These are phyloP conservation scores for Psilocybe mexicana DNA, from an alignment of 1,284 basidiomycete genomes.

Conservation along the genomic window DNA sequence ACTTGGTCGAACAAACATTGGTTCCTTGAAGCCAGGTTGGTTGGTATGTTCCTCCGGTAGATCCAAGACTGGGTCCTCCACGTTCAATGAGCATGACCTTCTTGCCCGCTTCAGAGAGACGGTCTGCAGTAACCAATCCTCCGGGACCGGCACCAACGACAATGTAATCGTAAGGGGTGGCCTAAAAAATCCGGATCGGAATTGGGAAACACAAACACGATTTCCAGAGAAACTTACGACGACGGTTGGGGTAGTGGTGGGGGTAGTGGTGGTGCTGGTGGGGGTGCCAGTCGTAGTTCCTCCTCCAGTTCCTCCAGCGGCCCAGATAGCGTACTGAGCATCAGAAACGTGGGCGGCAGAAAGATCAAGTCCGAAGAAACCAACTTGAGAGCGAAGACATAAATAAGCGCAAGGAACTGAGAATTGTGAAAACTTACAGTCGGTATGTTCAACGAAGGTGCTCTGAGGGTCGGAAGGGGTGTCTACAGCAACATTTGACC, in stretches of 20 bases:
- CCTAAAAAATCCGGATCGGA: constrained; percentile 25
- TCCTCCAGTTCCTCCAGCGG: constrained; percentile 44
- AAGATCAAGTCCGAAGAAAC: constrained; percentile 58
- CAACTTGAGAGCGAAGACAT: constrained; percentile 37
- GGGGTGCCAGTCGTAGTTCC: constrained; percentile 29
- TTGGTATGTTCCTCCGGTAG: constrained; percentile 60
- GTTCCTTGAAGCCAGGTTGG: constrained; percentile 53
- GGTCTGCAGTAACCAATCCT: constrained; percentile 48
- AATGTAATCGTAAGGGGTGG: constrained; percentile 62
- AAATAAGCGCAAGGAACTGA: constrained; percentile 5
- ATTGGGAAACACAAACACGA: not conserved
- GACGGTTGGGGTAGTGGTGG: constrained; percentile 35
- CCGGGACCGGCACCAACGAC: constrained; percentile 60
- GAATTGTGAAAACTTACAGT: constrained; percentile 28
- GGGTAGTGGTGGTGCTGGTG: constrained; percentile 35
- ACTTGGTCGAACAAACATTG: constrained; percentile 36
- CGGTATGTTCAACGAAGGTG: constrained; percentile 38
- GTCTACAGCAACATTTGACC: constrained; percentile 38
- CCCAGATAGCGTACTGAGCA: constrained; percentile 50
- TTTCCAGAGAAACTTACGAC: constrained; percentile 1
- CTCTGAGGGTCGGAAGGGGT: constrained; percentile 36
- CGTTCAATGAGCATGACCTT: constrained; percentile 62
- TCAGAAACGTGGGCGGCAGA: constrained; percentile 46
- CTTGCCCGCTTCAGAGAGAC: constrained; percentile 61
- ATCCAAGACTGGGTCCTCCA: constrained; percentile 60